These are phyloP conservation scores for Pilobolus umbonatus DNA, from an alignment of 192 early-diverging fungal genomes.

Conservation along the genomic window DNA sequence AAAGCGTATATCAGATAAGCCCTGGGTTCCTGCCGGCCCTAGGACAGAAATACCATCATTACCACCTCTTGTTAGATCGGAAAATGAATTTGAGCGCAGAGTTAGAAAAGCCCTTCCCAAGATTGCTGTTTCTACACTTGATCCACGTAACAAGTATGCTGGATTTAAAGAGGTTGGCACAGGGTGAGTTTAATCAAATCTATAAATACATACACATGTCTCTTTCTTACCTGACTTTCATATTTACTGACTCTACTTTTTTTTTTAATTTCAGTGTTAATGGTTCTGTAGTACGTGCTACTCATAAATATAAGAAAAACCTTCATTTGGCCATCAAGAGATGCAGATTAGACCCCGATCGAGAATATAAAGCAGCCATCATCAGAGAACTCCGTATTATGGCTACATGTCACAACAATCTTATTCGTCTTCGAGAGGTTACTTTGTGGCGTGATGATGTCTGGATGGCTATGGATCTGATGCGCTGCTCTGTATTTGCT, in stretches of 20 bases:
- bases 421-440: slow-evolving; percentile 33
- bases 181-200: slow-evolving; percentile 3
- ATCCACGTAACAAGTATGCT: slow-evolving; percentile 24
- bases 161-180: slow-evolving; percentile 22
- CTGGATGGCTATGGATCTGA: slow-evolving; percentile 38
- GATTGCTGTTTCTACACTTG: slow-evolving; percentile 19
- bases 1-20: slow-evolving; percentile 30
- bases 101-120: slow-evolving; percentile 26
- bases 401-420: slow-evolving; percentile 27
- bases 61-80: slow-evolving; percentile 25
- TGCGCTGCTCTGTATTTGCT: slow-evolving; percentile 34
- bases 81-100: slow-evolving; percentile 28
- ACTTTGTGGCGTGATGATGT: slow-evolving; percentile 33
- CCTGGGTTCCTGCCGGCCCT: slow-evolving; percentile 24
- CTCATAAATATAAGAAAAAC: slow-evolving; percentile 22
- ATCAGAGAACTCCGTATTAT: slow-evolving; percentile 35
- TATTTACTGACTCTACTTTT: slow-evolving; percentile 4
- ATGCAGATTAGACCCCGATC: slow-evolving; percentile 30
- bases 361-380: slow-evolving; percentile 32
- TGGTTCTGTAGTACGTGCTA: slow-evolving; percentile 32
- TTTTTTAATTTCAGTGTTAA: slow-evolving; percentile 24
- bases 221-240: not conserved
- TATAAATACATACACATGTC: not conserved
- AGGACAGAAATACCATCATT: slow-evolving; percentile 25
- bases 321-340: slow-evolving; percentile 32